These are phyloP conservation scores for Phialocephala subalpina DNA, from an alignment of 2,329 filamentous ascomycete species.

Conservation along the genomic window DNA sequence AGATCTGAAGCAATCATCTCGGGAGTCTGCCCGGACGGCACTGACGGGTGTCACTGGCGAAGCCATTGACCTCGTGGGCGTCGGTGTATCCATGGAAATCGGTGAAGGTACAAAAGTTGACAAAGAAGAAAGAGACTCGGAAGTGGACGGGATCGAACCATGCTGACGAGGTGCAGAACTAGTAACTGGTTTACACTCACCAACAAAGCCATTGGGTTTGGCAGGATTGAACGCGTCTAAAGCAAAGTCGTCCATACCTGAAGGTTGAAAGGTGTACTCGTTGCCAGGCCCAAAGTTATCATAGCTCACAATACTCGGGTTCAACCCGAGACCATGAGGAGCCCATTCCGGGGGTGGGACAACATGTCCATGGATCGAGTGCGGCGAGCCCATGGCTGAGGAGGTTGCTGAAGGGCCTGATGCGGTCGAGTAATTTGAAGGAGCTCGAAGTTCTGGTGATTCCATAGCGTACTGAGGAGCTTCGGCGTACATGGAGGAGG, in stretches of 20 bases:
- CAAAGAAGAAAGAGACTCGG: conserved; percentile 38
- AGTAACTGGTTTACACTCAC: conserved; percentile 52
- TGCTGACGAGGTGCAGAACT: conserved; percentile 44
- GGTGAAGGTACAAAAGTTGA: conserved; percentile 40
- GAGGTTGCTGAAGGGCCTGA: conserved; percentile 44
- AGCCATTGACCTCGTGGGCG: conserved; percentile 30
- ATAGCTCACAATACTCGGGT: conserved; percentile 43
- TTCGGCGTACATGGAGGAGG: conserved; percentile 54
- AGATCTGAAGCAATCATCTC: conserved; percentile 44
- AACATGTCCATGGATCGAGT: conserved; percentile 40
- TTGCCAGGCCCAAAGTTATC: conserved; percentile 38
- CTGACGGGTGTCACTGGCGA: conserved; percentile 41
- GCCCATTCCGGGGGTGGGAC: conserved; percentile 42
- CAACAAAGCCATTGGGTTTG: conserved; percentile 52
- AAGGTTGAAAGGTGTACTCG: conserved; percentile 41
- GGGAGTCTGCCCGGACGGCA: conserved; percentile 29
- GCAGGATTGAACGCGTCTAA: conserved; percentile 47
- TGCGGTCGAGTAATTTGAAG: conserved; percentile 45
- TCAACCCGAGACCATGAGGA: conserved; percentile 39
- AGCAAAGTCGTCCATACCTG: conserved; percentile 47
- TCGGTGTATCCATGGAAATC: conserved; percentile 33
- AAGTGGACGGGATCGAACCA: conserved; percentile 37
- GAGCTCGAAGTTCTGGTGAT: conserved; percentile 42
- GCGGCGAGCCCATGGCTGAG: conserved; percentile 45
- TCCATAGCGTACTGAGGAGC: conserved; percentile 39